A percentile compares a stretch with the other conserved stretches of the same genome.
These are phyloP conservation scores for Mucor mucedo DNA, from an alignment of 371 early-diverging fungal genomes.

Conservation along the genomic window DNA sequence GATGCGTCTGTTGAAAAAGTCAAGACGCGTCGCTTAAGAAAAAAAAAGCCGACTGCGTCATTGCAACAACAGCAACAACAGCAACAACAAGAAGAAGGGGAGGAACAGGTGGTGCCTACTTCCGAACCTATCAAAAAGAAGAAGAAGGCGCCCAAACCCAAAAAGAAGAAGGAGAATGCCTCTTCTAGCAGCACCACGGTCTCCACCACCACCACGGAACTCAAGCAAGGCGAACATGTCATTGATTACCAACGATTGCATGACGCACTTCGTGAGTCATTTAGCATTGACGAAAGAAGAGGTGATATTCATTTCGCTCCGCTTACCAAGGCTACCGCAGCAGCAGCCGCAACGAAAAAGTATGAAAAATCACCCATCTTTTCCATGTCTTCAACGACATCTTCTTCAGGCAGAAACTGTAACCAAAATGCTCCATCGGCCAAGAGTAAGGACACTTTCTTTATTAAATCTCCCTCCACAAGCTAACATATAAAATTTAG, in stretches of 20 bases:
- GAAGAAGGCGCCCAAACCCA: not conserved
- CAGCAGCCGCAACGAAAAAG: not conserved
- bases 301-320: constrained; percentile 20
- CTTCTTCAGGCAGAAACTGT: not conserved
- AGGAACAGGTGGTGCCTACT: not conserved
- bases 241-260: constrained; percentile 14
- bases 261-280: constrained; percentile 16
- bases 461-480: not conserved
- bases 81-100: not conserved
- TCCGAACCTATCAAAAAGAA: not conserved
- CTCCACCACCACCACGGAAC: not conserved
- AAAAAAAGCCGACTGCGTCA: not conserved
- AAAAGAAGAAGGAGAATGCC: not conserved
- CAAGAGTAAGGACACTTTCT: constrained; percentile 13
- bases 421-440: constrained; percentile 10
- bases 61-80: constrained; percentile 4
- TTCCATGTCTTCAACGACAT: not conserved
- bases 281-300: constrained; percentile 9
- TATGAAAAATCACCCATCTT: not conserved
- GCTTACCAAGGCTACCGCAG: not conserved
- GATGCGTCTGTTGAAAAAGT: too few species aligned
- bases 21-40: too few species aligned
- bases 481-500: not conserved
- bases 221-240: constrained; percentile 8
- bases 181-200: too few species aligned